A percentile compares a stretch with the other conserved stretches of the same genome.
Conservation (phyloP, 441 rosid species). For the Adansonia madagascariensis region DNA sequence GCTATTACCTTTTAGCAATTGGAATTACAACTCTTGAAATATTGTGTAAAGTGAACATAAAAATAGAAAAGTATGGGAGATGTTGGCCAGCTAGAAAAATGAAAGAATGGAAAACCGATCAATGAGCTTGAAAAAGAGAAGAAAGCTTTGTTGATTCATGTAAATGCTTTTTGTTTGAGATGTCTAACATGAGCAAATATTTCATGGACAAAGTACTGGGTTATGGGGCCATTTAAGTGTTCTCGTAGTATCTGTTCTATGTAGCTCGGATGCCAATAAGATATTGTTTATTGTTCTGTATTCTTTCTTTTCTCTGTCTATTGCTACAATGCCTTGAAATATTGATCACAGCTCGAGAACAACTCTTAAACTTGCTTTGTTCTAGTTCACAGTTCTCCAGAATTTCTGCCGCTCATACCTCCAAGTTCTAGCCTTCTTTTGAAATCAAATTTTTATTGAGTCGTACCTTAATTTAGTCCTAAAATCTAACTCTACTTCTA, state of each 20-base stretch:
- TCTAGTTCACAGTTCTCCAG: background rate
- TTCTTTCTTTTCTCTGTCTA: background rate
- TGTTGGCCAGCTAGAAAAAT: background rate
- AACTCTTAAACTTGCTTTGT: background rate
- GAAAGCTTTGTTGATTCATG: background rate
- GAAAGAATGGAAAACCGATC: background rate
- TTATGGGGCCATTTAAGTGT: background rate
- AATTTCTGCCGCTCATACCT: background rate
- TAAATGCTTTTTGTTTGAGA: background rate
- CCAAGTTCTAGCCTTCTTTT: conserved; percentile 4
- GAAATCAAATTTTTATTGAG: background rate
- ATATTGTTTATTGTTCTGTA: background rate
- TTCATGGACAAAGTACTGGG: background rate
- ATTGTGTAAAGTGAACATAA: background rate
- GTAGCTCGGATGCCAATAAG: background rate
- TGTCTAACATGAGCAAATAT: background rate
- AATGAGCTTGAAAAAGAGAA: background rate
- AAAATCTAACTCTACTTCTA: background rate
- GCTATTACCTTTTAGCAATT: background rate
- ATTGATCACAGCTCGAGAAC: background rate
- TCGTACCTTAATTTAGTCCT: background rate
- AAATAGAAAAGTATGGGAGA: background rate
- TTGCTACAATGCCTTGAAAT: background rate
- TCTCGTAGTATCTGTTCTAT: background rate
- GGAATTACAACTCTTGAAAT: background rate